Evolutionary conservation across 352 stramenopile genomes (phyloP).

Genomic region (Stephanocyclus meneghinianus): DNA sequence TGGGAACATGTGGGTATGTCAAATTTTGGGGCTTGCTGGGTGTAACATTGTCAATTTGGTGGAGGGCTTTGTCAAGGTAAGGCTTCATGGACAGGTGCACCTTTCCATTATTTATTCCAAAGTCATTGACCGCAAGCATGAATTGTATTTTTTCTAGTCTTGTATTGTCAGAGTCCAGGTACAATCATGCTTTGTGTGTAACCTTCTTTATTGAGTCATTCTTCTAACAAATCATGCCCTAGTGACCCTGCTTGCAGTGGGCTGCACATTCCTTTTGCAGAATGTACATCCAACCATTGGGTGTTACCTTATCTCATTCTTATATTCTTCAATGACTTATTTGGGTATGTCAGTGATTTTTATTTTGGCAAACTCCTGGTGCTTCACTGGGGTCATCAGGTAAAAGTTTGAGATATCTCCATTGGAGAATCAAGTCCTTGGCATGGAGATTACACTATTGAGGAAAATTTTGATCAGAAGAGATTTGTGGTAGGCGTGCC

Average conservation of each 20-base stretch:
- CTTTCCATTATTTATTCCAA: not conserved
- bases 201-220: too few species aligned
- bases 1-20: not conserved
- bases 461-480: conserved; percentile 28
- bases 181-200: too few species aligned
- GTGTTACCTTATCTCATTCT: not conserved
- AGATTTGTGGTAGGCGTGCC: conserved; percentile 36
- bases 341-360: not conserved
- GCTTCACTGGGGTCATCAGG: not conserved
- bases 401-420: conserved; percentile 15
- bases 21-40: too few species aligned
- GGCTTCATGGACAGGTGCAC: too few species aligned
- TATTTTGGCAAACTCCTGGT: not conserved
- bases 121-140: too few species aligned
- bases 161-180: not conserved
- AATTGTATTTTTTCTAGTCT: not conserved
- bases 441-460: conserved; percentile 27
- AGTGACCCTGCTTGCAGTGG: not conserved
- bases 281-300: not conserved
- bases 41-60: too few species aligned
- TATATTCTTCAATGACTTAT: not conserved
- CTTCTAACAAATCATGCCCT: not conserved
- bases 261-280: conserved; percentile 27
- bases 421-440: not conserved
- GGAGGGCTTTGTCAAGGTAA: not conserved